Evolutionary conservation across 2,329 filamentous ascomycete species (phyloP).

Genomic region (Canariomyces notabilis): DNA sequence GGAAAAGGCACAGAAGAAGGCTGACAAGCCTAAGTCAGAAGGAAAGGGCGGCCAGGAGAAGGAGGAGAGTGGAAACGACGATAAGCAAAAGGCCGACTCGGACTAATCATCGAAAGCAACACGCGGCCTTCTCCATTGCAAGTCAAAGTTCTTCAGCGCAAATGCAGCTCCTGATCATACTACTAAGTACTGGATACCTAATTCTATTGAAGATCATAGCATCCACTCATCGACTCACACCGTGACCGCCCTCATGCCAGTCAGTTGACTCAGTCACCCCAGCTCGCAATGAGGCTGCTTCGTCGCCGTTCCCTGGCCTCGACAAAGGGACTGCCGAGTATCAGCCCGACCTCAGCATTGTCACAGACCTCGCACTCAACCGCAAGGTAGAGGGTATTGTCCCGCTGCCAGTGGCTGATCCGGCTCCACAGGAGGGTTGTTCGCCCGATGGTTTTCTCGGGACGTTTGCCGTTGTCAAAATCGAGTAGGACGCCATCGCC

Average conservation of each 20-base stretch:
- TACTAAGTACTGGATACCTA: too few relatives aligned
- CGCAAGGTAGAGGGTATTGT: neutral
- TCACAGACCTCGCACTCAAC: neutral
- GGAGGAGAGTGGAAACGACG: conserved; percentile 7
- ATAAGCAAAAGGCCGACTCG: conserved; percentile 3
- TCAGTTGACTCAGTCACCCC: too few relatives aligned
- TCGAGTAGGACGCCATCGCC: neutral
- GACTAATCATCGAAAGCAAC: too few relatives aligned
- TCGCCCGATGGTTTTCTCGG: neutral
- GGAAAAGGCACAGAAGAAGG: conserved; percentile 25
- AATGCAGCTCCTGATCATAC: too few relatives aligned
- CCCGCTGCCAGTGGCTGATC: neutral
- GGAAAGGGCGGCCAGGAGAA: conserved; percentile 7
- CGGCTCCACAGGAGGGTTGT: neutral
- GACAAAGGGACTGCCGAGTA: neutral
- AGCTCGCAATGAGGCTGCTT: too few relatives aligned
- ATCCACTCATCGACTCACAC: too few relatives aligned
- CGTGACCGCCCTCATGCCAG: too few relatives aligned
- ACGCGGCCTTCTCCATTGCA: too few relatives aligned
- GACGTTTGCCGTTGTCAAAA: neutral
- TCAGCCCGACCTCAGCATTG: neutral
- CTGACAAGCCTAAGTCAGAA: conserved; percentile 10
- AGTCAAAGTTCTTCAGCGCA: too few relatives aligned
- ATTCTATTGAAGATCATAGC: too few relatives aligned
- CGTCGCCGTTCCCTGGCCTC: too few relatives aligned